Percentiles rank a stretch among this genome's conserved stretches.
Evolutionary conservation across 805 yeast genomes (phyloP).

Genomic region (Candida ortonii): DNA sequence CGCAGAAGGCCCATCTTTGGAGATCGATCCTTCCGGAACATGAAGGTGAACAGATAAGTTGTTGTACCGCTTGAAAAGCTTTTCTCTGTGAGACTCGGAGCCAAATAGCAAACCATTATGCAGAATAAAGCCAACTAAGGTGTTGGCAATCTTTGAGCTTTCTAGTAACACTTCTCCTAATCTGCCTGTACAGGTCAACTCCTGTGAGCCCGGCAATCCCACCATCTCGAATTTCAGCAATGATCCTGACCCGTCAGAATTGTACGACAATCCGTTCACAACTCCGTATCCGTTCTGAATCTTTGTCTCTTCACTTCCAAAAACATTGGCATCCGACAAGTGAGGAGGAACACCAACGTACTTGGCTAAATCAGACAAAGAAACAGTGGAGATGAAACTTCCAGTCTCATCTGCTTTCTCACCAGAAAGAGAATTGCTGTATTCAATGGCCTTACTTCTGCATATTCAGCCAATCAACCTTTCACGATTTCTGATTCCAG

Average conservation of each 20-base stretch:
- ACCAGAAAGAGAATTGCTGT: conserved; percentile 35
- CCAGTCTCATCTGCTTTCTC: conserved; percentile 22
- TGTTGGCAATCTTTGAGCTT: conserved; percentile 74
- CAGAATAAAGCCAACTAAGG: conserved; percentile 62
- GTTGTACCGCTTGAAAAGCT: conserved; percentile 43
- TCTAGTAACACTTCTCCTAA: conserved; percentile 80
- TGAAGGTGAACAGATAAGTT: conserved; percentile 63
- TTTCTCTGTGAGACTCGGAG: conserved; percentile 22
- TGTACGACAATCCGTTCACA: conserved; percentile 86
- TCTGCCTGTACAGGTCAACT: conserved; percentile 71
- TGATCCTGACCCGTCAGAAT: conserved; percentile 83
- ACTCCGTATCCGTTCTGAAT: conserved; percentile 61
- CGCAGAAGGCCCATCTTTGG: conserved; percentile 63
- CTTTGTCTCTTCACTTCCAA: conserved; percentile 42
- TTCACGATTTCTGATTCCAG: conserved; percentile 83
- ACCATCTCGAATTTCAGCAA: conserved; percentile 76
- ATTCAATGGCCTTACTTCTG: conserved; percentile 78
- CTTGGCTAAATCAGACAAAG: conserved; percentile 54
- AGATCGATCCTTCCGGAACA: conserved; percentile 66
- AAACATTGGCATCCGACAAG: conserved; percentile 33
- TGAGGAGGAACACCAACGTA: conserved; percentile 60
- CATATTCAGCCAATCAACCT: conserved; percentile 73
- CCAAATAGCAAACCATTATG: conserved; percentile 24
- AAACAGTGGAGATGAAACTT: conserved; percentile 40
- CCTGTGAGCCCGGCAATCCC: conserved; percentile 50